phyloP scores from a whole-genome alignment of 2,329 filamentous ascomycete genomes.

The Hypoxylon sp. region DNA sequence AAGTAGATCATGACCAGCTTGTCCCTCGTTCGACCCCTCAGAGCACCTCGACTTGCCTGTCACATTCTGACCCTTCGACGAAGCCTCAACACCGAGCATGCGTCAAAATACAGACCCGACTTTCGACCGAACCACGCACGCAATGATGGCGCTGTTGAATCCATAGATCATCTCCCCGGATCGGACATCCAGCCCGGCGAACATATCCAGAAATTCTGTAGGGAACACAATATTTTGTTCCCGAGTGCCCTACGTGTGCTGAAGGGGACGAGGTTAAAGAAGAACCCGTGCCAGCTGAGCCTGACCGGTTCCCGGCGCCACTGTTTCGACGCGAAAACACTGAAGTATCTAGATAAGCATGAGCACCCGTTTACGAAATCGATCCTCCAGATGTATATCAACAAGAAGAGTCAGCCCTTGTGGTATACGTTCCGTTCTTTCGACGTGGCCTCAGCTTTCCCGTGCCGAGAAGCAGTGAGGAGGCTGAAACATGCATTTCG shows the following conservation, averaged over 20 bases:
- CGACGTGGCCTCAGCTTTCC: slow-evolving; percentile 26
- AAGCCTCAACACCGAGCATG: slow-evolving; percentile 6
- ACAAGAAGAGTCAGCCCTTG: slow-evolving; percentile 46
- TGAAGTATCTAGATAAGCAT: slow-evolving; percentile 48
- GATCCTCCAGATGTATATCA: slow-evolving; percentile 49
- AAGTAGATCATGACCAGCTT: slow-evolving; percentile 44
- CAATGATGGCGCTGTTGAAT: slow-evolving; percentile 1
- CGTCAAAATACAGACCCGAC: neutral
- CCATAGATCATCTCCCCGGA: neutral
- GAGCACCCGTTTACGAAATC: slow-evolving; percentile 48
- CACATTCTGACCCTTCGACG: slow-evolving; percentile 13
- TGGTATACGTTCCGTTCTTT: slow-evolving; percentile 39
- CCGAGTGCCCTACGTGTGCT: slow-evolving; percentile 27
- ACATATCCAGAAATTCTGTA: slow-evolving; percentile 45
- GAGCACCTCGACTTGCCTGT: slow-evolving; percentile 19
- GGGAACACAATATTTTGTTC: slow-evolving; percentile 59
- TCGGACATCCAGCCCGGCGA: slow-evolving; percentile 36
- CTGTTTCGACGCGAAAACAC: slow-evolving; percentile 44
- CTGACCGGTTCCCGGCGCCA: slow-evolving; percentile 41
- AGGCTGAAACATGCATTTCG: slow-evolving; percentile 46
- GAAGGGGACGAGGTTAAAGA: slow-evolving; percentile 15
- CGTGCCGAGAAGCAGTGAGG: slow-evolving; percentile 36
- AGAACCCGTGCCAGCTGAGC: slow-evolving; percentile 36
- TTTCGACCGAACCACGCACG: neutral
- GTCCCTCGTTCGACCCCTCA: slow-evolving; percentile 27